Conservation (phyloP, 768 basidiomycete genomes). For the Phlebiopsis flavidoalba region DNA sequence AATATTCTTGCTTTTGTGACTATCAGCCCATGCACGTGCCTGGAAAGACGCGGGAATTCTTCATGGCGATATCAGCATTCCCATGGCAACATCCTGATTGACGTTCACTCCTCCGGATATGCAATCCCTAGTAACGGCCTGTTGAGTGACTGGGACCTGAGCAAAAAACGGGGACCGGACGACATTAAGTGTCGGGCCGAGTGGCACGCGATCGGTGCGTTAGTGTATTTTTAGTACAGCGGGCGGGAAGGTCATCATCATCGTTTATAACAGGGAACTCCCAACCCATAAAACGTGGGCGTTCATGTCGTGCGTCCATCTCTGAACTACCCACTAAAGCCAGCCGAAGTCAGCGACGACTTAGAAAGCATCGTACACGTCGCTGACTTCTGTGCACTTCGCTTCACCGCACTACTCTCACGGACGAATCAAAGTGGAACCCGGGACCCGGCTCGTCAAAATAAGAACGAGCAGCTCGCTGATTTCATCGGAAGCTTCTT, state of each 20-base stretch:
- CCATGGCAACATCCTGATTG: neutral
- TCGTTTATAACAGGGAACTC: neutral
- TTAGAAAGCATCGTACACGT: constrained; percentile 18
- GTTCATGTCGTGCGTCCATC: constrained; percentile 13
- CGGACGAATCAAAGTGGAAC: no score
- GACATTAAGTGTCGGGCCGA: no score
- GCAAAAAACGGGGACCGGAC: no score
- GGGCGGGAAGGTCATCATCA: neutral
- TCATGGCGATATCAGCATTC: neutral
- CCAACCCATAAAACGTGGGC: constrained; percentile 19
- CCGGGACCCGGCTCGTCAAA: no score
- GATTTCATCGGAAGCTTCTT: no score
- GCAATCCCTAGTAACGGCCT: neutral
- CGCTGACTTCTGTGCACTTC: neutral
- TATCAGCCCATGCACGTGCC: neutral
- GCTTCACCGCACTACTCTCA: neutral
- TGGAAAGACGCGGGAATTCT: neutral
- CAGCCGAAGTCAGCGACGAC: constrained; percentile 12
- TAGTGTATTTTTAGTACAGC: no score
- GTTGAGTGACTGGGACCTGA: constrained; percentile 5
- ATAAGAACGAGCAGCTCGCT: no score
- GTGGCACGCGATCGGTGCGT: no score
- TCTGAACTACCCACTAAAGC: constrained; percentile 3
- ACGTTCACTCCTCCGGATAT: neutral
- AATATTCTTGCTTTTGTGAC: neutral